Evolutionary conservation across 2,329 filamentous ascomycete species (phyloP).

Genomic region (Drechslera avenae): DNA sequence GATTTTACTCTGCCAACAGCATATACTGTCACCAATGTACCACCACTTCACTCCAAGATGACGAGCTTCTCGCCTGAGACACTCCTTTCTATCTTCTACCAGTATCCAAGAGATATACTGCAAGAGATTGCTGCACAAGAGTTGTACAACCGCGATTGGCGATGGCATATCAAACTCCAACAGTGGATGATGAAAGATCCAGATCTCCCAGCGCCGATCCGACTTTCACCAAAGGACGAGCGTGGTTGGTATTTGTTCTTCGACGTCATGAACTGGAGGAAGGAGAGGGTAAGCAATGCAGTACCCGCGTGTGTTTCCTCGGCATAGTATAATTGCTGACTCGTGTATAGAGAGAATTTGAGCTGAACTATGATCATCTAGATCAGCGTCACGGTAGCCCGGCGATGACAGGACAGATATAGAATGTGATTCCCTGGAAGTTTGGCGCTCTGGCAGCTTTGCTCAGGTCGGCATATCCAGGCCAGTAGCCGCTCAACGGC

Average conservation of each 20-base stretch:
- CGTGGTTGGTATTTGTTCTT: conserved; percentile 62
- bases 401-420: conserved; percentile 38
- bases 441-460: no score
- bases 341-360: conserved; percentile 53
- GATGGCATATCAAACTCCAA: conserved; percentile 60
- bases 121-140: conserved; percentile 70
- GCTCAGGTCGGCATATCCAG: background rate
- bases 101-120: conserved; percentile 67
- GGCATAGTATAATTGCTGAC: conserved; percentile 21
- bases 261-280: conserved; percentile 58
- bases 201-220: conserved; percentile 51
- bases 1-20: conserved; percentile 67
- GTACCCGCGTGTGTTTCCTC: background rate
- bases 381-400: conserved; percentile 52
- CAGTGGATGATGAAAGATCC: conserved; percentile 63
- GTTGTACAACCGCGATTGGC: conserved; percentile 60
- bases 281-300: conserved; percentile 51
- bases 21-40: conserved; percentile 70
- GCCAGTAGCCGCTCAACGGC: no score
- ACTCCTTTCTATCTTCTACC: conserved; percentile 73
- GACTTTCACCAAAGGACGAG: conserved; percentile 55
- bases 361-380: conserved; percentile 58
- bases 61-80: conserved; percentile 67
- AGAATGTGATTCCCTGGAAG: background rate
- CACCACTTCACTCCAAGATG: conserved; percentile 63